phyloP scores from a whole-genome alignment of 2,329 filamentous ascomycete species.

The Cladosporium sp. region DNA sequence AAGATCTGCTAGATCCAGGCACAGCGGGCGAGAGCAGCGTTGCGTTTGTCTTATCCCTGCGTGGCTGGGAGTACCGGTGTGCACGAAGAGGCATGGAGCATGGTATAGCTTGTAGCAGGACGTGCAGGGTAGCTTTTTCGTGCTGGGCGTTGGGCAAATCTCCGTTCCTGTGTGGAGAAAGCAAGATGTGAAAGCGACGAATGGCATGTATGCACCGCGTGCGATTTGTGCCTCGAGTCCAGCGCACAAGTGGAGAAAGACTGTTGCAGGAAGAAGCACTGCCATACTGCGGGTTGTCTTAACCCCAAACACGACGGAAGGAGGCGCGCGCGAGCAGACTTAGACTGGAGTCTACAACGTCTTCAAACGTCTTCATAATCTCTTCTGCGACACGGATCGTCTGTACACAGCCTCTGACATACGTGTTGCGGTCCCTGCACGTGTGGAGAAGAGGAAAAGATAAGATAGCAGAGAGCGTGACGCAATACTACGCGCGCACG shows the following conservation, averaged over 20 bases:
- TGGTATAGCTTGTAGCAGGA: not conserved
- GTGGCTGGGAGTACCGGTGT: not conserved
- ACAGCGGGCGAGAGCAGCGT: not conserved
- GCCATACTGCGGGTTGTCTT: not conserved
- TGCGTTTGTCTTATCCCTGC: slow-evolving; percentile 4
- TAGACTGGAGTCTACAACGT: not conserved
- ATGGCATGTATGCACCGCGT: too few relatives aligned
- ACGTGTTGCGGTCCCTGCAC: not conserved
- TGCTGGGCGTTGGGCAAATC: not conserved
- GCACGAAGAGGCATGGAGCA: not conserved
- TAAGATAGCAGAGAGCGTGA: not conserved
- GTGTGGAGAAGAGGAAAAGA: not conserved
- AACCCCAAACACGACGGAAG: not conserved
- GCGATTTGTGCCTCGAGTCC: too few relatives aligned
- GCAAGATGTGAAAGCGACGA: too few relatives aligned
- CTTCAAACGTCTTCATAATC: slow-evolving; percentile 7
- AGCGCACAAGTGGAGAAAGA: too few relatives aligned
- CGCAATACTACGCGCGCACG: not conserved
- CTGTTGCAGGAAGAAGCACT: not conserved
- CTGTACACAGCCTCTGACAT: not conserved
- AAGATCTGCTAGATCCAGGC: not conserved
- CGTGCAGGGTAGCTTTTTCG: not conserved
- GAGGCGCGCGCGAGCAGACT: not conserved
- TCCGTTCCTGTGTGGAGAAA: not conserved
- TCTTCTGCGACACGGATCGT: slow-evolving; percentile 3